Evolutionary conservation across 495 filamentous ascomycete species (phyloP).

Genomic region (Penicillium mononematosum): DNA sequence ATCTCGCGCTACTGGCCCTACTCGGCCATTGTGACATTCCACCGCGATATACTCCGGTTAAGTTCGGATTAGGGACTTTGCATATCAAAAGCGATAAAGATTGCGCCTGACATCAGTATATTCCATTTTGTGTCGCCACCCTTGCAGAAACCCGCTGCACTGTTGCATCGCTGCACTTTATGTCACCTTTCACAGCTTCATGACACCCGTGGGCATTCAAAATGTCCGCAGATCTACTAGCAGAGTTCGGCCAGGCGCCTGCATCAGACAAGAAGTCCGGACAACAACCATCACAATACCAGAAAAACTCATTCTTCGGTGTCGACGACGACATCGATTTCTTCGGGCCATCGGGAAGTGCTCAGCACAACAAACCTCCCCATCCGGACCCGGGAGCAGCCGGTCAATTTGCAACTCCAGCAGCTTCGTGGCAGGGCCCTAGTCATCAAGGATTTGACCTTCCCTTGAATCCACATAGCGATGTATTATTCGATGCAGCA

Average conservation of each 20-base stretch:
- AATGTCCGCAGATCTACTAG: conserved; percentile 77
- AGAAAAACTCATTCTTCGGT: conserved; percentile 28
- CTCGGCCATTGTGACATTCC: conserved; percentile 17
- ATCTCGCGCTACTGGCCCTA: conserved; percentile 19
- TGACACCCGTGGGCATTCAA: conserved; percentile 12
- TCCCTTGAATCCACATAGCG: conserved; percentile 25
- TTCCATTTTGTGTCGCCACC: background rate
- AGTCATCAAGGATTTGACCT: conserved; percentile 20
- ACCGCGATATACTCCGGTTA: background rate
- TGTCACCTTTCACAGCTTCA: conserved; percentile 6
- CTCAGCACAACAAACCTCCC: background rate
- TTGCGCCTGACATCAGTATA: background rate
- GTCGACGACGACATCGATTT: conserved; percentile 28
- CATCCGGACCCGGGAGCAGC: background rate
- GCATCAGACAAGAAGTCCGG: conserved; percentile 17
- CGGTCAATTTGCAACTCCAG: conserved; percentile 13
- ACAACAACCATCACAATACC: conserved; percentile 16
- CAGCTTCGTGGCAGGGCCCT: conserved; percentile 10
- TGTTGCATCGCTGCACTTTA: background rate
- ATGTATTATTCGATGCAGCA: conserved; percentile 49
- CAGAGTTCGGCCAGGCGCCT: conserved; percentile 58
- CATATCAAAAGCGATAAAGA: background rate
- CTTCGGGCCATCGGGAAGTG: conserved; percentile 8
- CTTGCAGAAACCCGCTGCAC: background rate
- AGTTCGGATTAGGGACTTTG: background rate